Conservation (phyloP, 2,329 filamentous ascomycete genomes). For the Orbilia javanica region DNA sequence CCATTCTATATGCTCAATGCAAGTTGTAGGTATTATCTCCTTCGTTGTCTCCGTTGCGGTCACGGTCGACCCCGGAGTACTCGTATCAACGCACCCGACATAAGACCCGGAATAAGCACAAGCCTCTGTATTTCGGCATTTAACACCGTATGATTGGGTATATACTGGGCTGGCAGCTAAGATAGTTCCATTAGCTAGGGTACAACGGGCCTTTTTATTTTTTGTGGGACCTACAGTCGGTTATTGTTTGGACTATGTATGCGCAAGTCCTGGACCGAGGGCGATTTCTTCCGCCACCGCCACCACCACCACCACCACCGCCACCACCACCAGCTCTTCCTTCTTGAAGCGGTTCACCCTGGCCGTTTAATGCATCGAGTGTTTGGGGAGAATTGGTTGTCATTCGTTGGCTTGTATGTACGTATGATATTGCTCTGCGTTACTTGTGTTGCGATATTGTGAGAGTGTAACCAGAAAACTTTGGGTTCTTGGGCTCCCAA, state of each 20-base stretch:
- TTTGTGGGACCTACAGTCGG: not conserved
- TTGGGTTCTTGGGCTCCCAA: not conserved
- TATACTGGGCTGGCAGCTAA: not conserved
- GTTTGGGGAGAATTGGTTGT: not conserved
- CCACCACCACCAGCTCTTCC: constrained; percentile 20
- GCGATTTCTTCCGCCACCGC: constrained; percentile 20
- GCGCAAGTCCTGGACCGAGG: constrained; percentile 26
- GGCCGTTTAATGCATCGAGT: constrained; percentile 7
- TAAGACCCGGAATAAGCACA: constrained; percentile 33
- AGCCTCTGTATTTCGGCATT: not conserved
- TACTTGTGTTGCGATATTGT: not conserved
- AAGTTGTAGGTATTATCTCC: not conserved
- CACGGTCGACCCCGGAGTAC: not conserved
- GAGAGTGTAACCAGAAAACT: not conserved
- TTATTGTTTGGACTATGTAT: not conserved
- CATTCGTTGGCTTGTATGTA: constrained; percentile 16
- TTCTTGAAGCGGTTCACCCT: constrained; percentile 8
- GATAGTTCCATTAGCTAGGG: not conserved
- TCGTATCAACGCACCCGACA: constrained; percentile 14
- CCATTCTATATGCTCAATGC: not conserved
- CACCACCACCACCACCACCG: constrained; percentile 18
- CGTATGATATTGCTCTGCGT: too few relatives aligned
- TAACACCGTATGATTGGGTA: not conserved
- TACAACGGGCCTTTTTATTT: not conserved
- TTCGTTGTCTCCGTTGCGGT: not conserved